These are phyloP conservation scores for Dendrocalamus sinicus DNA, from an alignment of 176 grass and related monocot genomes.

Conservation along the genomic window DNA sequence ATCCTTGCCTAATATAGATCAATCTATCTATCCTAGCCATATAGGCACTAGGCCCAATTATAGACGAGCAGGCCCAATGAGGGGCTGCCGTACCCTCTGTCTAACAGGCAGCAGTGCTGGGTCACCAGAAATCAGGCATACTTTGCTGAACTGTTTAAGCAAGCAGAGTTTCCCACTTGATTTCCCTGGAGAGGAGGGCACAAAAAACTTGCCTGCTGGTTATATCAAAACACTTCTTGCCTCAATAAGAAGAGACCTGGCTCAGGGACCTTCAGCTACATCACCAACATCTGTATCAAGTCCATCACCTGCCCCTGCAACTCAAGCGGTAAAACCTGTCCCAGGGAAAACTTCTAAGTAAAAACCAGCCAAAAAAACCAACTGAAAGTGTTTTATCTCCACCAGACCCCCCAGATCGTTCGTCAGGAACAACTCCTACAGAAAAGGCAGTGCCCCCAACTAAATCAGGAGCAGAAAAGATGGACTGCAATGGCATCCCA, in stretches of 20 bases:
- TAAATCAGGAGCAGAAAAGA: slow-evolving; percentile 34
- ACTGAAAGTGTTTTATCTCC: slow-evolving; percentile 14
- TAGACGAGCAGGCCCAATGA: too few relatives aligned
- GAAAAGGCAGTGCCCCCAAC: slow-evolving; percentile 9
- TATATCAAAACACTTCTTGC: slow-evolving; percentile 50
- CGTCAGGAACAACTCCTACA: slow-evolving; percentile 27
- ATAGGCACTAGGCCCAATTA: too few relatives aligned
- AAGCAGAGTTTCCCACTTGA: slow-evolving; percentile 50
- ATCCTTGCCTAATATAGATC: too few relatives aligned
- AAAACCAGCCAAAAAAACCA: slow-evolving; percentile 17
- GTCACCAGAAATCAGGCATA: slow-evolving; percentile 46
- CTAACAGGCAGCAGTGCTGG: slow-evolving; percentile 8
- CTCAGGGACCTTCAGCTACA: slow-evolving; percentile 35
- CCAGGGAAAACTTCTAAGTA: slow-evolving; percentile 28
- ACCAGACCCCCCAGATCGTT: slow-evolving; percentile 27
- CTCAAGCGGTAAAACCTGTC: slow-evolving; percentile 26
- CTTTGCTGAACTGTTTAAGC: slow-evolving; percentile 55
- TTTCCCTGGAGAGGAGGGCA: slow-evolving; percentile 14
- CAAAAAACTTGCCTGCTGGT: slow-evolving; percentile 42
- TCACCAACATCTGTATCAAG: slow-evolving; percentile 1
- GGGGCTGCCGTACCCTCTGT: too few relatives aligned
- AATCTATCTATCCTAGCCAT: too few relatives aligned
- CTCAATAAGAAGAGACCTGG: slow-evolving; percentile 49
- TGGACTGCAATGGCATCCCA: slow-evolving; percentile 24
- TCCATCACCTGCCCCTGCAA: slow-evolving; percentile 27